A percentile compares a stretch with the other conserved stretches of the same genome.
These are phyloP conservation scores for Rhizophlyctis rosea DNA, from an alignment of 192 early-diverging fungal species.

Conservation along the genomic window DNA sequence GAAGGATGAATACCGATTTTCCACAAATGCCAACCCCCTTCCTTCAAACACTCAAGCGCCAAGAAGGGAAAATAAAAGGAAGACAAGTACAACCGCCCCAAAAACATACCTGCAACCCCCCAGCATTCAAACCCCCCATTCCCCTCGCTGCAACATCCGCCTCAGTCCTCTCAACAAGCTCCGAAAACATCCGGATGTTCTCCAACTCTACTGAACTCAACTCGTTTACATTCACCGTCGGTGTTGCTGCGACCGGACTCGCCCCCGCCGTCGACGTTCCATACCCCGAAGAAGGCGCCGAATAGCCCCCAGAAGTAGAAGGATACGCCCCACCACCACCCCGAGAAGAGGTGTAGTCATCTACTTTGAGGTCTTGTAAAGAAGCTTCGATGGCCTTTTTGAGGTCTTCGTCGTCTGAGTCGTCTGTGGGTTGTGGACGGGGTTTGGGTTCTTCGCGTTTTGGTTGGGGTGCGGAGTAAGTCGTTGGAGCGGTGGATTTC, in stretches of 20 bases:
- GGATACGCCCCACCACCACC: background rate
- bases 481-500: constrained; percentile 7
- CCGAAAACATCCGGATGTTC: constrained; percentile 85
- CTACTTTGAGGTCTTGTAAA: constrained; percentile 64
- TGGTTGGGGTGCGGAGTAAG: constrained; percentile 10
- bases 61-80: constrained; percentile 10
- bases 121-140: constrained; percentile 69
- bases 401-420: constrained; percentile 84
- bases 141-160: constrained; percentile 59
- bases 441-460: constrained; percentile 3
- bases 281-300: background rate
- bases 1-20: background rate
- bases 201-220: constrained; percentile 77
- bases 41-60: constrained; percentile 20
- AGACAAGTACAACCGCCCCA: background rate
- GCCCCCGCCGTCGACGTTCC: background rate
- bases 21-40: background rate
- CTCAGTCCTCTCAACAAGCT: constrained; percentile 79
- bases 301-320: background rate
- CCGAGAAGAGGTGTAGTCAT: background rate
- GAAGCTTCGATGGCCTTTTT: constrained; percentile 91
- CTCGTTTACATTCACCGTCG: constrained; percentile 43
- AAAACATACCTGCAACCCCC: constrained; percentile 64
- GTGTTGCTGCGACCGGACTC: too few species aligned
- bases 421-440: constrained; percentile 11